Evolutionary conservation across 495 filamentous ascomycete genomes (phyloP), one percentile per base, ranked within the genome.

Genomic region (Podospora didyma): DNA sequence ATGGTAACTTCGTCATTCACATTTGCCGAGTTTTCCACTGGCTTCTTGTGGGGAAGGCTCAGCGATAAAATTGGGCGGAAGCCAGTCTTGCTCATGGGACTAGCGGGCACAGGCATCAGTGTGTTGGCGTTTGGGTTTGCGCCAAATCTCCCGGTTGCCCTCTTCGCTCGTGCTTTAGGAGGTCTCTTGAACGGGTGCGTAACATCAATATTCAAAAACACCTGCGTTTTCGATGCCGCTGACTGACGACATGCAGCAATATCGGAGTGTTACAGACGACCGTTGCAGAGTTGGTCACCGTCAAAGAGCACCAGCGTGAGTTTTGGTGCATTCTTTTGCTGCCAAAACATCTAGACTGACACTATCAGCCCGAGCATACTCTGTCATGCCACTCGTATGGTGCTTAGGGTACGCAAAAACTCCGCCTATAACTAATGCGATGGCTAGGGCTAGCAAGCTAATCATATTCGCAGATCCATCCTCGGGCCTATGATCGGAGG

Each of bases 341-440:
- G 23, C 26, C 16, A 54, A 48, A 48, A 59, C n/a, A 10, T 5
- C 64, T 42, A 48, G 51, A 58, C 70, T 76, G 53, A 74, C 46
- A n/a, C 21, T 24, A 7, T 41, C 57, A 90, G 88, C 90, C 54
- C 89, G 87, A 46, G 95, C 92, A 45, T 99, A 92, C 73, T 86
- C 94, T 7, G 90, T 98, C 64, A 96, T 98, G 94, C 94, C 94
- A 1, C 89, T 96, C 62, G 87, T 97, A 24, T 98, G 95, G 95
- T 97, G 92, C 69, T 73, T 98, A 61, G 94, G 94, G 85, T 88
- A 71, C 65, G 79, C 11, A 16, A n/a, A n/a, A 22, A 19, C 19
- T 11, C n/a, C 46, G 7, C 45, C 31, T 52, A 35, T 60, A 47
- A 21, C n/a, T 31, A n/a, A 1, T 12, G 10, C 23, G 22, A 9